Conservation (phyloP, 2,329 filamentous ascomycete species). For the Intubia oerlemansii region DNA sequence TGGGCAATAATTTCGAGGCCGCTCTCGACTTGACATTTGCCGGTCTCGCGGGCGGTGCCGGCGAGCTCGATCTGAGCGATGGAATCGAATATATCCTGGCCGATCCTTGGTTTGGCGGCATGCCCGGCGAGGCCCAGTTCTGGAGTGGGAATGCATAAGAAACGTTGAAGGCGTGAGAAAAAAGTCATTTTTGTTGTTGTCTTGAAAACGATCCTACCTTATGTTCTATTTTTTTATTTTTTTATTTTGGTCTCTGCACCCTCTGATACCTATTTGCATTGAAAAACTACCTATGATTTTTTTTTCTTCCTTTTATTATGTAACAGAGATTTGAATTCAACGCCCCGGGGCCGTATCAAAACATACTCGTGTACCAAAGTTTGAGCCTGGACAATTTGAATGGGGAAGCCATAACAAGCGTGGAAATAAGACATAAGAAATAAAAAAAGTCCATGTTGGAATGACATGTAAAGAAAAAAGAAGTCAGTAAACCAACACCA, state of each 20-base stretch:
- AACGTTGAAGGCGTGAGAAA: too few relatives aligned
- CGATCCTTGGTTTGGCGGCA: conserved; percentile 19
- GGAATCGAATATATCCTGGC: conserved; percentile 16
- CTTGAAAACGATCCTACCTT: too few relatives aligned
- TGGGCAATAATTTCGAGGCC: conserved; percentile 20
- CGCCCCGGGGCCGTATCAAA: too few relatives aligned
- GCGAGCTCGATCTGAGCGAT: conserved; percentile 10
- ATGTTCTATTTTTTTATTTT: not conserved
- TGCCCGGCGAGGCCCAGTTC: conserved; percentile 6
- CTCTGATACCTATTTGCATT: too few relatives aligned
- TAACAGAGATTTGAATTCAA: too few relatives aligned
- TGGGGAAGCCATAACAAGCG: too few relatives aligned
- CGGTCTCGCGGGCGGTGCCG: conserved; percentile 8
- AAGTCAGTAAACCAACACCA: too few relatives aligned
- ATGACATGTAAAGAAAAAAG: not conserved
- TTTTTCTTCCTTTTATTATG: too few relatives aligned
- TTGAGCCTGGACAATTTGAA: too few relatives aligned
- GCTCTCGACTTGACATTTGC: conserved; percentile 21
- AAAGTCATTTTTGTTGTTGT: conserved; percentile 3
- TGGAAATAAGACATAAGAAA: not conserved
- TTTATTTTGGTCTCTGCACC: not conserved
- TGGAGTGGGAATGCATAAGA: too few relatives aligned
- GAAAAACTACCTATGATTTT: too few relatives aligned
- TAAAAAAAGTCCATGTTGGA: not conserved
- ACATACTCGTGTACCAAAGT: too few relatives aligned